A percentile compares a stretch with the other conserved stretches of the same genome.
phyloP scores from a whole-genome alignment of 768 basidiomycete genomes.

The Boletus huronensis region DNA sequence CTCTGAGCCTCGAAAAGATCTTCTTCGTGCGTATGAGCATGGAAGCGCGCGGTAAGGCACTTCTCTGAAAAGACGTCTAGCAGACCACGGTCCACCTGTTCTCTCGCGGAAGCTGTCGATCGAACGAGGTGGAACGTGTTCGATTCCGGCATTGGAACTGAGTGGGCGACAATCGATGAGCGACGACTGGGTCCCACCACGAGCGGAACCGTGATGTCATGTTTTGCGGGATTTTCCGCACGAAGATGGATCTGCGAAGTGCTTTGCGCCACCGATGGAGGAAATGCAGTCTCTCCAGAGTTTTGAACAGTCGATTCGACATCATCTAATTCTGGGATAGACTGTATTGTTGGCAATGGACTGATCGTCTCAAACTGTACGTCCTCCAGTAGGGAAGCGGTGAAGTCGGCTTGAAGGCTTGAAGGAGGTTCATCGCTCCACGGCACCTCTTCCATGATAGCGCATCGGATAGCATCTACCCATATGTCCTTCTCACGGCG shows the following conservation, averaged over 20 bases:
- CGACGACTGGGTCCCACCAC: constrained; percentile 44
- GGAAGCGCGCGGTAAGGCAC: constrained; percentile 63
- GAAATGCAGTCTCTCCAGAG: constrained; percentile 1
- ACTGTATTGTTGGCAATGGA: constrained; percentile 52
- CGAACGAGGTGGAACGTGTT: constrained; percentile 66
- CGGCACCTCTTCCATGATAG: constrained; percentile 38
- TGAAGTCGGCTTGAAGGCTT: constrained; percentile 51
- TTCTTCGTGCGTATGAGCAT: constrained; percentile 60
- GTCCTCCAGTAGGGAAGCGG: constrained; percentile 35
- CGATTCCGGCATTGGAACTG: constrained; percentile 43
- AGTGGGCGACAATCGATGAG: constrained; percentile 58
- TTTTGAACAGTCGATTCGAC: constrained; percentile 6
- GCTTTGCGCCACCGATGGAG: constrained; percentile 1
- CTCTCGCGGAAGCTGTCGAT: constrained; percentile 59
- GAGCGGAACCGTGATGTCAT: constrained; percentile 11
- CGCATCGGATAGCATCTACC: constrained; percentile 63
- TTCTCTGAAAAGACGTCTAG: constrained; percentile 78
- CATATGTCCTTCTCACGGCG: constrained; percentile 83
- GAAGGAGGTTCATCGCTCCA: constrained; percentile 64
- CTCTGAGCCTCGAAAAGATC: constrained; percentile 58
- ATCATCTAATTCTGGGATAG: constrained; percentile 47
- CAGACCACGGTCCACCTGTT: constrained; percentile 72
- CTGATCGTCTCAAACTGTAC: constrained; percentile 39
- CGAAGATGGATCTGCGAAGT: constrained; percentile 21
- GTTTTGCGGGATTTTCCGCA: constrained; percentile 17